Conservation (phyloP, 257 asterid species). For the Penstemon newberryi region DNA sequence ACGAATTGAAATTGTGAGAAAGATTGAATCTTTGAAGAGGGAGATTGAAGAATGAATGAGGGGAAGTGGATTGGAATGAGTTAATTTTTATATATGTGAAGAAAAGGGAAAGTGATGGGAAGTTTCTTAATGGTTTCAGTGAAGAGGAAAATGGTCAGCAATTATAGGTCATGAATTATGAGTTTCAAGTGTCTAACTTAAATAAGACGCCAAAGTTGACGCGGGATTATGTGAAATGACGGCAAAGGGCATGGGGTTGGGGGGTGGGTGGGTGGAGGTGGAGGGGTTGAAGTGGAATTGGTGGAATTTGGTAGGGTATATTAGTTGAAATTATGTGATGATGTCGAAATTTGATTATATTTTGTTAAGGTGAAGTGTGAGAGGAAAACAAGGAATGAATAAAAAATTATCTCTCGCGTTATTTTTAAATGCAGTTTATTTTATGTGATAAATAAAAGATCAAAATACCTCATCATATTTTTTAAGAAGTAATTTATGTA, state of each 20-base stretch:
- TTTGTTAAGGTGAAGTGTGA: too few species aligned
- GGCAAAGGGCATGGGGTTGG: slow-evolving; percentile 24
- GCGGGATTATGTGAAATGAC: slow-evolving; percentile 49
- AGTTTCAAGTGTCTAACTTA: slow-evolving; percentile 10
- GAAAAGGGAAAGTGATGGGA: slow-evolving; percentile 29
- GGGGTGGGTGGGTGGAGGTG: not conserved
- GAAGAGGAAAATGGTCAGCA: slow-evolving; percentile 7
- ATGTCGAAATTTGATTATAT: too few species aligned
- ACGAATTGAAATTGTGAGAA: not conserved
- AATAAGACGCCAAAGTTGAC: slow-evolving; percentile 52
- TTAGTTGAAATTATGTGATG: too few species aligned
- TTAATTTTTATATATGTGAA: slow-evolving; percentile 14
- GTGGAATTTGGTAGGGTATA: not conserved
- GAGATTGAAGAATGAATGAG: not conserved
- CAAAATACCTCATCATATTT: too few species aligned
- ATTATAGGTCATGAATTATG: slow-evolving; percentile 29
- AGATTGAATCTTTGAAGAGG: not conserved
- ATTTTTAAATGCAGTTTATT: too few species aligned
- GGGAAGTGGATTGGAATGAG: not conserved
- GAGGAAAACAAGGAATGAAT: too few species aligned
- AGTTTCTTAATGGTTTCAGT: slow-evolving; percentile 55
- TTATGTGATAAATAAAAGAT: too few species aligned
- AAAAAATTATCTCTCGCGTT: too few species aligned
- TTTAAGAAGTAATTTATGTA: too few species aligned
- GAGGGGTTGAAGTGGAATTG: slow-evolving; percentile 20